Evolutionary conservation across 148 eudicot species (phyloP), one percentile per base, ranked within the genome.

Genomic region (Nepenthes mirabilis): DNA sequence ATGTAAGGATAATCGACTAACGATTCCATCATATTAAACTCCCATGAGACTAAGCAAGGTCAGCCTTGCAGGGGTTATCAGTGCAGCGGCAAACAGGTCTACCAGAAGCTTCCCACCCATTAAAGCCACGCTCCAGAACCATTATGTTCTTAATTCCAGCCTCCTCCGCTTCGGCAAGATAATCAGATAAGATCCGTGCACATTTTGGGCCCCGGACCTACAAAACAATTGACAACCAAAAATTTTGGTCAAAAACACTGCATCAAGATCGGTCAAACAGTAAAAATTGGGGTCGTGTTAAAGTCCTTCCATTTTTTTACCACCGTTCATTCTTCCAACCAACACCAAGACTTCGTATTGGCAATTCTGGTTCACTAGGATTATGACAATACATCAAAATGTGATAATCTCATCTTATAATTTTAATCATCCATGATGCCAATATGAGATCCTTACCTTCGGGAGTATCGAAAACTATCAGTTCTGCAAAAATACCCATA

Each of bases 161-260:
- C 43, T 70, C 82, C 37, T 81, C 72, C 50, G 68, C 34, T 63
- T 80, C 87, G 1, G 79, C 69, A 56, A 91, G 80, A 73, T 91
- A 83, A n/a, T 88, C 88, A 7, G 80, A 72, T 40, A 85, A 70
- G 72, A 83, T 83, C 50, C 88, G 64, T 5, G 98, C 96, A 68
- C 98, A 91, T 66, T 79, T 88, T 11, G 98, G 98, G 32, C 98
- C 98, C 3, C 98, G 94, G 58, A 91, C 94, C 98, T 91, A 63
- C 63, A 68, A 62, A 63, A 62, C 9, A 49, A 66, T 36, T 14
- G 60, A 34, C 9, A n/a, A 55, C 1, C 6, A 23, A 55, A 33
- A 5, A 23, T 13, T 10, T 49, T 49, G 14, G 52, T 49, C 52
- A 55, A 23, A 55, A 34, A 6, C 48, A 12, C 12, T 1, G 43